Conservation (phyloP, 345 rosid species). For the Mercurialis annua region DNA sequence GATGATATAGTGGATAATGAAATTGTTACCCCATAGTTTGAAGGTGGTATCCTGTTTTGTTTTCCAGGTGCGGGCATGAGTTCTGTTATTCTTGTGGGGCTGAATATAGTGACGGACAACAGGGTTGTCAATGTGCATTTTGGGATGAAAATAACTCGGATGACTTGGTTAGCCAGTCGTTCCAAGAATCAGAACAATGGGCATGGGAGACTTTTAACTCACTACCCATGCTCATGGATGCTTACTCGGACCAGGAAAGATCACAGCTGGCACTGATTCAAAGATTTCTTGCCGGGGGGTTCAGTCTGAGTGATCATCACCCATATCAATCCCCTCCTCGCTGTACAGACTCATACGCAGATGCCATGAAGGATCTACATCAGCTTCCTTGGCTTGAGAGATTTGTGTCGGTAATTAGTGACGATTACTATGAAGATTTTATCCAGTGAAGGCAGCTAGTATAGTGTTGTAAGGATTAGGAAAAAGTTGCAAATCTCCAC, state of each 20-base stretch:
- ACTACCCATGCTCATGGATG: slow-evolving; percentile 77
- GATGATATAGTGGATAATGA: neutral
- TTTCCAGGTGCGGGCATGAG: slow-evolving; percentile 83
- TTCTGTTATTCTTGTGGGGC: slow-evolving; percentile 96
- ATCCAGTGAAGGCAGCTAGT: slow-evolving; percentile 49
- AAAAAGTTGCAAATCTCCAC: slow-evolving; percentile 13
- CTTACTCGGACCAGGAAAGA: slow-evolving; percentile 92
- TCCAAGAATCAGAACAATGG: slow-evolving; percentile 93
- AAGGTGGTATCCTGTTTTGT: slow-evolving; percentile 3
- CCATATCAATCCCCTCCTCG: slow-evolving; percentile 88
- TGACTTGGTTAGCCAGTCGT: slow-evolving; percentile 47
- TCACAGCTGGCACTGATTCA: slow-evolving; percentile 89
- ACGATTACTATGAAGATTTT: slow-evolving; percentile 80
- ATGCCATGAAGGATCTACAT: slow-evolving; percentile 91
- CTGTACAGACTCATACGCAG: slow-evolving; percentile 80
- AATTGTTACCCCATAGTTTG: neutral
- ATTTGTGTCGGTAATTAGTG: slow-evolving; percentile 93
- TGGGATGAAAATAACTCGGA: slow-evolving; percentile 84
- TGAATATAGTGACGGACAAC: slow-evolving; percentile 69
- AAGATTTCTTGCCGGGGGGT: slow-evolving; percentile 91
- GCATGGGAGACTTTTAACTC: slow-evolving; percentile 91
- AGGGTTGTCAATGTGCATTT: slow-evolving; percentile 80
- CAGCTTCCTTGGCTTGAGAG: slow-evolving; percentile 99
- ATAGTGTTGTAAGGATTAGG: slow-evolving; percentile 17
- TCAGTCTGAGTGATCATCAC: slow-evolving; percentile 81